A percentile compares a stretch with the other conserved stretches of the same genome.
phyloP scores from a whole-genome alignment of 2,329 filamentous ascomycete genomes.

The Calonectria multiphialidica region DNA sequence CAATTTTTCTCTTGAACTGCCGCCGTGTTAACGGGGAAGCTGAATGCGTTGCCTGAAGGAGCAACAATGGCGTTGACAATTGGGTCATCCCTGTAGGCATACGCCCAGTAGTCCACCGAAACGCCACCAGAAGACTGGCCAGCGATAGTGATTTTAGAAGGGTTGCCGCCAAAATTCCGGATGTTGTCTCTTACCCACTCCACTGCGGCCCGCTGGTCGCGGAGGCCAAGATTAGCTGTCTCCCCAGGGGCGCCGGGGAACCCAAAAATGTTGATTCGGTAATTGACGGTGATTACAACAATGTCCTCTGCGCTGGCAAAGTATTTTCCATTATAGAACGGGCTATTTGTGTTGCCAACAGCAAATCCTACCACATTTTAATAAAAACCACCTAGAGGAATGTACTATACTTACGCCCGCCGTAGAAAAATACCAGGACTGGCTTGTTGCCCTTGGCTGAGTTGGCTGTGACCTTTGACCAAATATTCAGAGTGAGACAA shows the following conservation, averaged over 20 bases:
- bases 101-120: constrained; percentile 60
- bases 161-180: constrained; percentile 44
- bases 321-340: constrained; percentile 56
- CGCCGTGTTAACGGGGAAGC: constrained; percentile 53
- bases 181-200: constrained; percentile 50
- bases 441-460: constrained; percentile 33
- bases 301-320: constrained; percentile 58
- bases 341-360: constrained; percentile 49
- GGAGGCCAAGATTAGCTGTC: constrained; percentile 43
- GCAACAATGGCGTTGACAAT: constrained; percentile 61
- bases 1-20: constrained; percentile 54
- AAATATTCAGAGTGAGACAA: constrained; percentile 38
- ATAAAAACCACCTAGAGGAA: rapidly evolving
- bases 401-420: constrained; percentile 27
- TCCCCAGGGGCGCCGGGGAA: constrained; percentile 50
- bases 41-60: constrained; percentile 59
- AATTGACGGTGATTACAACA: constrained; percentile 61
- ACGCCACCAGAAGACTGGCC: constrained; percentile 51
- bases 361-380: constrained; percentile 45
- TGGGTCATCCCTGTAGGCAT: constrained; percentile 61
- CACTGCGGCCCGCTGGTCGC: constrained; percentile 46
- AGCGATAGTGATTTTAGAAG: constrained; percentile 47
- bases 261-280: constrained; percentile 57
- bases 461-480: constrained; percentile 32
- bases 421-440: constrained; percentile 38